Conservation (phyloP, 371 early-diverging fungal species). For the Mucor mucedo region DNA sequence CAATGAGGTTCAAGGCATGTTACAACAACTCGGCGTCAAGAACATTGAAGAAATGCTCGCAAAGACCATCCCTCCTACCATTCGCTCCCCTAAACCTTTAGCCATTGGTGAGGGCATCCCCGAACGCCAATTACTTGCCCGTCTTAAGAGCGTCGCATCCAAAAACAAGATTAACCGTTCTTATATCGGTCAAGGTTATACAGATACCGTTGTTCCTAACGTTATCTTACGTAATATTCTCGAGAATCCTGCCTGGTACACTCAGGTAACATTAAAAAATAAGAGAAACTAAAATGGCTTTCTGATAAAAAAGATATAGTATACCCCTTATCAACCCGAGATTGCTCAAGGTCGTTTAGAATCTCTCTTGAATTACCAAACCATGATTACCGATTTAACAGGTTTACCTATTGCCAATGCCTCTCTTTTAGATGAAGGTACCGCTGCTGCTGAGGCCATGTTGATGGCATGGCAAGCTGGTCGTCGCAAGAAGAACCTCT, state of each 20-base stretch:
- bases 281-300: neutral
- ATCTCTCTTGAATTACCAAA: conserved; percentile 95
- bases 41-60: conserved; percentile 81
- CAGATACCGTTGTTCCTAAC: conserved; percentile 86
- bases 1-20: conserved; percentile 79
- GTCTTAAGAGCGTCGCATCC: conserved; percentile 80
- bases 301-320: conserved; percentile 49
- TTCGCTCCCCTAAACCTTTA: conserved; percentile 73
- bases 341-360: conserved; percentile 97
- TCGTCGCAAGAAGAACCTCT: conserved; percentile 77
- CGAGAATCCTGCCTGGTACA: conserved; percentile 98
- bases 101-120: conserved; percentile 70
- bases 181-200: conserved; percentile 97
- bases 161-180: conserved; percentile 90
- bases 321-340: conserved; percentile 98
- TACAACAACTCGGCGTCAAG: conserved; percentile 75
- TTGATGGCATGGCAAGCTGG: conserved; percentile 81
- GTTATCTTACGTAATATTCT: conserved; percentile 95
- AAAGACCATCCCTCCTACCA: conserved; percentile 85
- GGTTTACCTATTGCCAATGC: conserved; percentile 96
- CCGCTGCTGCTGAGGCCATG: conserved; percentile 98
- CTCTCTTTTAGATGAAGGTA: conserved; percentile 95
- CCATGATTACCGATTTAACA: conserved; percentile 92
- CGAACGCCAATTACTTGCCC: conserved; percentile 84
- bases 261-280: conserved; percentile 65